phyloP scores from a whole-genome alignment of 495 filamentous ascomycete species.

The Talaromyces trachyspermus region DNA sequence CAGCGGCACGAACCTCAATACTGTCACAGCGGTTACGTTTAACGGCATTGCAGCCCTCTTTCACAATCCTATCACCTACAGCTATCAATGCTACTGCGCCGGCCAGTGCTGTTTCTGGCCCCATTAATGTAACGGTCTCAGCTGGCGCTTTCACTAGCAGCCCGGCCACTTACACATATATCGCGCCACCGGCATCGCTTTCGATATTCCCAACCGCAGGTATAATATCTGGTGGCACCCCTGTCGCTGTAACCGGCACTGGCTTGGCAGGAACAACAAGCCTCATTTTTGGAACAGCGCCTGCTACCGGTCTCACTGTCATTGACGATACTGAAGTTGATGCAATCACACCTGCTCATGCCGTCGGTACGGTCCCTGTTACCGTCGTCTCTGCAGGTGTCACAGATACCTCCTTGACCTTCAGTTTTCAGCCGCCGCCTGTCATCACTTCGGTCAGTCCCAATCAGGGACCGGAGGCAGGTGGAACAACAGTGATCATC shows the following conservation, averaged over 20 bases:
- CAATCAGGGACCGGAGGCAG: background rate
- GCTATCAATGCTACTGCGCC: background rate
- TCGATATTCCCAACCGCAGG: background rate
- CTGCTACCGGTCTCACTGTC: background rate
- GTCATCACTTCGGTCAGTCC: conserved; percentile 3
- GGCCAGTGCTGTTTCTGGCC: background rate
- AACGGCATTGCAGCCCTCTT: background rate
- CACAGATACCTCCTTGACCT: background rate
- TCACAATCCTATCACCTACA: background rate
- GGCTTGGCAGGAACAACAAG: conserved; percentile 1
- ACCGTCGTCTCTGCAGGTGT: background rate
- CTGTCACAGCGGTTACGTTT: background rate
- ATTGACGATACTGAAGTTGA: background rate
- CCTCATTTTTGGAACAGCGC: background rate
- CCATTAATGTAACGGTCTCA: background rate
- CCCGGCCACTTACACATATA: background rate
- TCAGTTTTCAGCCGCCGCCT: background rate
- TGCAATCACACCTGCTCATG: background rate
- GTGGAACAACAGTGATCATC: background rate
- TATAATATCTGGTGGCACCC: background rate
- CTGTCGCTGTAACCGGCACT: background rate
- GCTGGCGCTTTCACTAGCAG: background rate
- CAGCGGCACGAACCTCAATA: conserved; percentile 2
- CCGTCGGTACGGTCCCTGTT: background rate
- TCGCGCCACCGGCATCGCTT: background rate